Evolutionary conservation across 768 basidiomycete species (phyloP), one percentile per base, ranked within the genome.

Genomic region (Suillus decipiens): DNA sequence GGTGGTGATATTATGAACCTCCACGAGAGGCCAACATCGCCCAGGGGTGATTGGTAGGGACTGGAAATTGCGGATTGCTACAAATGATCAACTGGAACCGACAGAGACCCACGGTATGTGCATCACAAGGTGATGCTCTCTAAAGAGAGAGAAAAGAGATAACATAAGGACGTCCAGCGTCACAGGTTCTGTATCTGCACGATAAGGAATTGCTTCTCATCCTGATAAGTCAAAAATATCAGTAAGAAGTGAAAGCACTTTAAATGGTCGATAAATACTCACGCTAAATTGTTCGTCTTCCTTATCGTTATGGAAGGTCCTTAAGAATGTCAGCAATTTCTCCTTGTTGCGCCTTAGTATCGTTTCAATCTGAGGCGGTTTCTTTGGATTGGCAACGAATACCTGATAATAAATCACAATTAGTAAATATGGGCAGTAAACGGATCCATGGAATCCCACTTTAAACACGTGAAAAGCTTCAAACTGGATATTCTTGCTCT

Each of bases 401-500:
- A 99, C 93, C 94, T 92, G 65, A 15, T 6, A 24, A 39, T 34
- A 57, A 59, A 22, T 42, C n/a, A 59, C 22, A 39, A 42, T 22
- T 39, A 47, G 59, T 53, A 61, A 41, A 41, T 59, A 47, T 22
- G 19, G 11, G 6, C 24, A 11, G 14, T 50, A 51, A 56, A 55
- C 47, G 19, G 28, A 41, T 37, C 39, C 17, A 31, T 24, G 34
- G 34, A 17, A 2, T 71, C 84, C n/a, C 60, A 95, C 96, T 87
- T 99, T 99, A 86, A 99, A 99, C 43, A 99, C 97, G 71, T 99
- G 97, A 79, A 99, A 99, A 3, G 97, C 96, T 75, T 99, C 97
- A 62, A 99, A 99, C 76, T 99, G 97, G 53, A 99, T 99, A 76
- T 99, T 99, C 83, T 95, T 93, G 84, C 96, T 98, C 85, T 96